Evolutionary conservation across 768 basidiomycete genomes (phyloP).

Genomic region (Cyathus striatus): DNA sequence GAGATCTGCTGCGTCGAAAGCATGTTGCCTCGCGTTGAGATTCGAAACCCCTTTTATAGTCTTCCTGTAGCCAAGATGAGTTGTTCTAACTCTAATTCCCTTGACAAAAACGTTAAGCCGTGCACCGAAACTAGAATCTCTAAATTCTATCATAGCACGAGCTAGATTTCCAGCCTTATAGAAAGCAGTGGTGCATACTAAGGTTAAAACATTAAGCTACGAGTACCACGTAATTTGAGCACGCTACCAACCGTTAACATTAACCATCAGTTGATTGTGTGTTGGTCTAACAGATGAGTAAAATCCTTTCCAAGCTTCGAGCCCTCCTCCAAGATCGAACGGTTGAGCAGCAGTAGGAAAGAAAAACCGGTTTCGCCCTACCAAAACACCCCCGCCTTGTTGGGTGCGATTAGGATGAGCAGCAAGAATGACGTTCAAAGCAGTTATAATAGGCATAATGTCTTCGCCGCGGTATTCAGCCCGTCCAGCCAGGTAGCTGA

Average conservation of each 20-base stretch:
- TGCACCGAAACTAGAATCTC: constrained; percentile 51
- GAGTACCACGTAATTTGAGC: constrained; percentile 1
- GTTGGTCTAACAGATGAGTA: constrained; percentile 56
- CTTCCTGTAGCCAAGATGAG: constrained; percentile 72
- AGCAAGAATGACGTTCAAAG: constrained; percentile 60
- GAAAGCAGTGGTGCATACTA: constrained; percentile 59
- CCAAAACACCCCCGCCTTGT: constrained; percentile 59
- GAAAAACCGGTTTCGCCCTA: constrained; percentile 66
- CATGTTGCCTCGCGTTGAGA: constrained; percentile 40
- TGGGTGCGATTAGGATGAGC: constrained; percentile 46
- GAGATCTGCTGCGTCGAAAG: constrained; percentile 57
- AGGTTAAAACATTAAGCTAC: background rate
- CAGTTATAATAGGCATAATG: constrained; percentile 52
- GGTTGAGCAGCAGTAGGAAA: constrained; percentile 46
- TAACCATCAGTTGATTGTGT: constrained; percentile 56
- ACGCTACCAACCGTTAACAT: constrained; percentile 49
- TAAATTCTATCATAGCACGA: constrained; percentile 52
- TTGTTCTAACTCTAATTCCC: constrained; percentile 60
- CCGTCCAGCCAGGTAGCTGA: constrained; percentile 50
- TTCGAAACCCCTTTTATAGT: constrained; percentile 54
- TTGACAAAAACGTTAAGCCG: constrained; percentile 57
- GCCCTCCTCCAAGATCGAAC: constrained; percentile 47
- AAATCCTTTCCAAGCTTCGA: constrained; percentile 54
- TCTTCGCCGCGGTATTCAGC: constrained; percentile 52
- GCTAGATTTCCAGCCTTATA: constrained; percentile 63